Percentiles rank a stretch among this genome's conserved stretches.
Conservation (phyloP, 1,139 yeast species). For the Debaryomyces subglobosus region DNA sequence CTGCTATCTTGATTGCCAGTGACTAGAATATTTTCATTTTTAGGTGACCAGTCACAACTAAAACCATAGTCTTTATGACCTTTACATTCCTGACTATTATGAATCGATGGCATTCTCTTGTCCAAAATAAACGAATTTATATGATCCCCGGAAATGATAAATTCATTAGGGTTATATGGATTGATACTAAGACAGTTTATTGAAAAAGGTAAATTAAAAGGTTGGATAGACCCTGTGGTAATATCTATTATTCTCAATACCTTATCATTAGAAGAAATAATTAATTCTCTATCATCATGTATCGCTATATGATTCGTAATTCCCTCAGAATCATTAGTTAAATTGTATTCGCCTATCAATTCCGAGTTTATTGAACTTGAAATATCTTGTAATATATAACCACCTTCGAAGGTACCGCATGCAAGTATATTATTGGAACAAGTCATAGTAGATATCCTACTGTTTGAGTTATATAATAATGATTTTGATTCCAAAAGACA, state of each 20-base stretch:
- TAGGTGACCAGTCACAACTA: slow-evolving; percentile 61
- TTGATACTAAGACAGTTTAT: slow-evolving; percentile 54
- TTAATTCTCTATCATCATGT: slow-evolving; percentile 27
- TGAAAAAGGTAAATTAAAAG: slow-evolving; percentile 43
- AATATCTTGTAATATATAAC: slow-evolving; percentile 43
- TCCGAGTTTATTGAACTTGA: slow-evolving; percentile 26
- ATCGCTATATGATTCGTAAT: slow-evolving; percentile 57
- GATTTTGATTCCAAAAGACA: slow-evolving; percentile 45
- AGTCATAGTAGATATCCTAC: slow-evolving; percentile 52
- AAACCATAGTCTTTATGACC: slow-evolving; percentile 64
- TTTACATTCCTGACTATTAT: slow-evolving; percentile 21
- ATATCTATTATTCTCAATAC: slow-evolving; percentile 46
- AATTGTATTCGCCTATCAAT: slow-evolving; percentile 36
- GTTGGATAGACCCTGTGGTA: slow-evolving; percentile 17
- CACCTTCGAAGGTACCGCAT: slow-evolving; percentile 62
- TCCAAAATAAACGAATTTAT: slow-evolving; percentile 49
- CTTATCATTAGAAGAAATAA: slow-evolving; percentile 55
- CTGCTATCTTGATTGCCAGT: slow-evolving; percentile 69
- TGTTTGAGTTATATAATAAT: slow-evolving; percentile 34
- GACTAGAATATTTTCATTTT: slow-evolving; percentile 45
- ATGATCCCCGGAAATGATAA: slow-evolving; percentile 56
- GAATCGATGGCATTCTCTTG: slow-evolving; percentile 27
- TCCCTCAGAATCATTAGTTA: slow-evolving; percentile 52
- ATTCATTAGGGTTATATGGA: slow-evolving; percentile 35
- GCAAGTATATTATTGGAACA: slow-evolving; percentile 46